Base-by-base conservation (phyloP, 345 rosid genomes). In the Pugionium dolabratum region DNA sequence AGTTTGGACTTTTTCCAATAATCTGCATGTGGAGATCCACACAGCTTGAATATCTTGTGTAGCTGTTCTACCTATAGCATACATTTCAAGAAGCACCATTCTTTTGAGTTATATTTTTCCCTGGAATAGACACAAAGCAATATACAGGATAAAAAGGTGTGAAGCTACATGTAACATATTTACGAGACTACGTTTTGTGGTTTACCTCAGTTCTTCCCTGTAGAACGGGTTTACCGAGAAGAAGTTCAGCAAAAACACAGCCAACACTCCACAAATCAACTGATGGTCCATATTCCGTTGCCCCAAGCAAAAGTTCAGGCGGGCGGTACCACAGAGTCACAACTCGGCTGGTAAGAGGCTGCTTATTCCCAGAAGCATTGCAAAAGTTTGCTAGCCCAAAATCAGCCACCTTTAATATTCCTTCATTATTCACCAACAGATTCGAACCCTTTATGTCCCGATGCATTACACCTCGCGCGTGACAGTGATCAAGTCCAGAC, bases 271-370 rank as follows among this genome's bases (percentile, higher is more conserved):
- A 93, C 5, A 93, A 78, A 77, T 93, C 98, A 69, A 93, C 96
- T 26, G 96, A 82, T 3, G 91, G 81, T 69, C 89, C 93, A 78
- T 93, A 90, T 31, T 85, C 91, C 9, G 97, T 86, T 39, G 98
- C 85, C 27, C 97, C 97, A 2, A 93, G 85, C 74, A 93, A 78
- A 76, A 93, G 94, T 57, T 93, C 98, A 1, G 97, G 98, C 5
- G 98, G 98, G 34, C 98, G 97, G 77, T 93, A 93, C 98, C 98
- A 93, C 49, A 93, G 72, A 59, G 97, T 93, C 71, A 93, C 94
- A 56, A 93, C 98, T 54, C 98, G 87, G 71, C 98, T 93, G 6
- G 98, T 93, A 54, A 93, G 81, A 31, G 96, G 98, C 33, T 80
- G 80, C 45, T 73, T 75, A 25, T 73, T 76, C 48, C 69, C 53